Base-by-base conservation (phyloP, 1,284 basidiomycete species). In the Farysia itapuensis region DNA sequence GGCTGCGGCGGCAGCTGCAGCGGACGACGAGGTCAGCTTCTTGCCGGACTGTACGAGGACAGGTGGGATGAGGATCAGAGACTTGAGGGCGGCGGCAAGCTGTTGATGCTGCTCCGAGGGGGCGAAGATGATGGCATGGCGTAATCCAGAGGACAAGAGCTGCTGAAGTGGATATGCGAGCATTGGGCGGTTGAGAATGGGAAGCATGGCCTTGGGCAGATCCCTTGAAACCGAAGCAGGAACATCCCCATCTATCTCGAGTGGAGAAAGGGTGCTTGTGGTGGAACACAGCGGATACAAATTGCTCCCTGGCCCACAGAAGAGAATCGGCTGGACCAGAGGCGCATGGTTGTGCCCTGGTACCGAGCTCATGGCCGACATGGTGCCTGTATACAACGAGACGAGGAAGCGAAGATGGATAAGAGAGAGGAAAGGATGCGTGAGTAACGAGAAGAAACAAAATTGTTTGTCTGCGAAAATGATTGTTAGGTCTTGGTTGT, bases 141-240 rank as follows among this genome's bases (percentile, higher is more conserved):
- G 56, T 15, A 73, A 49, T 35, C 72, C 74, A 12, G 68, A 60
- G 12, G 64, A 53, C 31, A 72, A 48, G 30, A 76, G 48, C 43
- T 64, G 65, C 50, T 76, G 74, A 16, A 76, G 48, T 8, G 69
- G 60, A 35, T 60, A 74, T 15, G 74, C 67, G 18, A 75, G 57
- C 57, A 74, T 59, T 16, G 74, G 74, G n/a, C 70, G 39, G 42
- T 74, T 76, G 21, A 66, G 49, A n/a, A 76, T 43, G 9, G 74
- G 74, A 2, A 76, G 64, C 45, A 73, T 58, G n/a, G 70, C 72
- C 45, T 74, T 71, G 16, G 72, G 70, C 11, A 72, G 42, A 11
- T 54, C 58, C 23, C 30, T 26, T 13, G 52, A 42, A 14, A 40
- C 39, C 2, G 40, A 29, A n/a, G 24, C 42, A 9, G 33, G 9